A percentile compares a stretch with the other conserved stretches of the same genome.
Evolutionary conservation across 257 asterid species (phyloP).

Genomic region (Capsicum chinense): DNA sequence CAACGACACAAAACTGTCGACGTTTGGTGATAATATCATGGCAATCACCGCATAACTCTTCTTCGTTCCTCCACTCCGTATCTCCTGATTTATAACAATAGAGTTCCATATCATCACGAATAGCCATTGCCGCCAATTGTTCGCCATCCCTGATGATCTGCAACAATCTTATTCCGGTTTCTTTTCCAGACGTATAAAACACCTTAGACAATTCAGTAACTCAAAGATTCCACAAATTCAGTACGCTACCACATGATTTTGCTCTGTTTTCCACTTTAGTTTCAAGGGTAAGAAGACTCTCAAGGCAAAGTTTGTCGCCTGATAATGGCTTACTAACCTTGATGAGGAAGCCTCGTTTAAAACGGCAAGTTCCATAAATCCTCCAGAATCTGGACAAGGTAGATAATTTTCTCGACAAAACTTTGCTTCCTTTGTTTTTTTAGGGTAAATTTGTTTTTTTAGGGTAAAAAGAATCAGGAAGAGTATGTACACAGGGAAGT

Average conservation of each 20-base stretch:
- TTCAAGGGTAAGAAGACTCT: neutral
- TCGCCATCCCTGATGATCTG: neutral
- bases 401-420: neutral
- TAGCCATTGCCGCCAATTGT: neutral
- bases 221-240: neutral
- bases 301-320: neutral
- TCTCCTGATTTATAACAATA: neutral
- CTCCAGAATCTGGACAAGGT: neutral
- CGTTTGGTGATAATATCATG: neutral
- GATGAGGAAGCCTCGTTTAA: neutral
- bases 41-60: neutral
- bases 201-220: neutral
- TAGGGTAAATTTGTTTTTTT: too few species aligned
- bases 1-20: neutral
- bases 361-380: neutral
- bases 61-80: neutral
- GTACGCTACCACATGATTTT: neutral
- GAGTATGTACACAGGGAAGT: neutral
- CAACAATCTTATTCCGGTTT: neutral
- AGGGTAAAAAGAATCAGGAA: neutral
- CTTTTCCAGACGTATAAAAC: neutral
- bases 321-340: neutral
- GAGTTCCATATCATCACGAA: neutral
- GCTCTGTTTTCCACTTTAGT: neutral
- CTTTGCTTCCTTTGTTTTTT: neutral